Base-by-base conservation (phyloP, 2,329 filamentous ascomycete genomes). In the Orbilia quercus region DNA sequence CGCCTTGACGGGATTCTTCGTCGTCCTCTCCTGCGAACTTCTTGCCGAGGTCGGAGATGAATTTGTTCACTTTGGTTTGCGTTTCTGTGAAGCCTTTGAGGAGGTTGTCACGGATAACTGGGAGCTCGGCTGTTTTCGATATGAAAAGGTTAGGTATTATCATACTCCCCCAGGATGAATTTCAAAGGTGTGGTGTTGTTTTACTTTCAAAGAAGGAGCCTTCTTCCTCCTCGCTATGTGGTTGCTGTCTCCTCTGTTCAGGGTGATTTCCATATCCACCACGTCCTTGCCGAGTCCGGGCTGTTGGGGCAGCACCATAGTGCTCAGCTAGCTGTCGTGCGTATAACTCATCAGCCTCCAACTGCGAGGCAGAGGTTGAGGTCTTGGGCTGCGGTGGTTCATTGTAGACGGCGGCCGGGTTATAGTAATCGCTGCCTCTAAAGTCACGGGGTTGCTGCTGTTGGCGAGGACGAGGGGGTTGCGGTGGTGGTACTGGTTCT, bases 61-160 rank as follows among this genome's bases (percentile, higher is more conserved):
- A 98, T 54, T 87, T 87, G 82, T 96, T 98, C 78, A 99, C 91
- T 79, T 91, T 96, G 63, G 87, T 89, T 82, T 98, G 95, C 1
- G 95, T 98, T 79, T 99, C 93, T 63, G 92, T 79, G 82, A 99
- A 99, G 2, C 95, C 95, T 82, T 98, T 96, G 79, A 90, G 90
- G 77, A 99, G 86, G 79, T 96, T 97, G 80, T 96, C 92, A 76
- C 89, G 89, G 79, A 99, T 97, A 54, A 94, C 88, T 0, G 95
- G 94, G 12, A 99, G 86, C 77, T 99, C 95, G 78, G 99, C 95
- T 88, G 76, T 59, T 40, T n/a, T n/a, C n/a, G n/a, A n/a, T n/a
- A n/a, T n/a, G n/a, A n/a, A n/a, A n/a, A n/a, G n/a, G n/a, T n/a
- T n/a, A n/a, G n/a, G n/a, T n/a, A n/a, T n/a, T n/a, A n/a, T n/a